Conservation (phyloP, 78 protist species). For the Acrasis kona region DNA sequence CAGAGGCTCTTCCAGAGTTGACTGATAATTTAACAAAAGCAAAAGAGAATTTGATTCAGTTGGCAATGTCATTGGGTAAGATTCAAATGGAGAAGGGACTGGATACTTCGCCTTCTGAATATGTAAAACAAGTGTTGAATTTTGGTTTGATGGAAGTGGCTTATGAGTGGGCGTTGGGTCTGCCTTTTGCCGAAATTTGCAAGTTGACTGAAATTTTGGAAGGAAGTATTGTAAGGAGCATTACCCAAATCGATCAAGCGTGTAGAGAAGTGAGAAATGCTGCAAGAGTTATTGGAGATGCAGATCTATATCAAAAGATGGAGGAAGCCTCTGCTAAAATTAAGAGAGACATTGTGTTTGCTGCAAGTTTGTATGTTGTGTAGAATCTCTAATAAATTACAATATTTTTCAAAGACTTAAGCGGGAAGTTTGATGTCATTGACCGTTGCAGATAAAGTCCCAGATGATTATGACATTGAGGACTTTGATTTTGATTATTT, state of each 20-base stretch:
- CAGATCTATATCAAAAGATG: conserved; percentile 64
- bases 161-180: conserved; percentile 85
- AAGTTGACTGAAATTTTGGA: conserved; percentile 67
- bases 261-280: conserved; percentile 80
- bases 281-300: conserved; percentile 83
- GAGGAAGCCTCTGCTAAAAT: conserved; percentile 65
- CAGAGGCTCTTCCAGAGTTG: conserved; percentile 1
- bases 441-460: too few relatives aligned
- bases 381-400: conserved; percentile 5
- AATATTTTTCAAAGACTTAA: too few relatives aligned
- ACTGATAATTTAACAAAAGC: not conserved
- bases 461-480: too few relatives aligned
- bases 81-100: conserved; percentile 45
- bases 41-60: not conserved
- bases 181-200: conserved; percentile 58
- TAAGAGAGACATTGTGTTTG: conserved; percentile 65
- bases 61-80: conserved; percentile 6
- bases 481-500: too few relatives aligned
- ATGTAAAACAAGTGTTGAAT: conserved; percentile 11
- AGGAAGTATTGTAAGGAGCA: conserved; percentile 79
- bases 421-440: too few relatives aligned
- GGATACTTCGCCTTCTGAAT: not conserved
- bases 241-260: conserved; percentile 71
- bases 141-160: conserved; percentile 46
- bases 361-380: conserved; percentile 41